A percentile compares a stretch with the other conserved stretches of the same genome.
These are phyloP conservation scores for Acer campestre DNA, from an alignment of 345 rosid genomes.

Conservation along the genomic window DNA sequence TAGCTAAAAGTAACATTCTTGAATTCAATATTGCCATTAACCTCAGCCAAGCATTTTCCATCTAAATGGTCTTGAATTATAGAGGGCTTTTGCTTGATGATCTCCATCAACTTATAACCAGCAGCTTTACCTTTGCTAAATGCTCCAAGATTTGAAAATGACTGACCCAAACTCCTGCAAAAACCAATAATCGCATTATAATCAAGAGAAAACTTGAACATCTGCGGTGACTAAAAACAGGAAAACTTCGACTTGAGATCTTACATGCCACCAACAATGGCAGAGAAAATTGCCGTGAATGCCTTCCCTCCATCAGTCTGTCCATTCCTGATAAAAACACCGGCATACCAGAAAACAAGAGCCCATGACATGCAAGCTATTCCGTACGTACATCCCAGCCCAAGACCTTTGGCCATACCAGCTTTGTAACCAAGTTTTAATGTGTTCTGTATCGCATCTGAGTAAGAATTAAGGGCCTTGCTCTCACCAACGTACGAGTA, in stretches of 20 bases:
- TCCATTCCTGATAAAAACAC: slow-evolving; percentile 94
- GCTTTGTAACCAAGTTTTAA: slow-evolving; percentile 98
- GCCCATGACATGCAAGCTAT: slow-evolving; percentile 99
- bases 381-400: slow-evolving; percentile 97
- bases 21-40: slow-evolving; percentile 89
- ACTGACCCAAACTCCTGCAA: slow-evolving; percentile 98
- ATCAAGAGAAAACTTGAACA: not conserved
- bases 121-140: slow-evolving; percentile 99
- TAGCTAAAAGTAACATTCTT: slow-evolving; percentile 93
- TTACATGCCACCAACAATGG: slow-evolving; percentile 99
- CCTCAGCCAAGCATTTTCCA: slow-evolving; percentile 74
- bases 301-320: slow-evolving; percentile 98
- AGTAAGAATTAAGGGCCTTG: slow-evolving; percentile 87
- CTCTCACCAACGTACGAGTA: slow-evolving; percentile 97
- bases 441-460: slow-evolving; percentile 94
- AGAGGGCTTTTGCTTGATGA: slow-evolving; percentile 88
- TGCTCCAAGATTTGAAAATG: slow-evolving; percentile 97
- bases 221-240: not conserved
- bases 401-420: slow-evolving; percentile 99
- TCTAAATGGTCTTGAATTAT: slow-evolving; percentile 72
- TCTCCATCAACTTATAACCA: slow-evolving; percentile 95
- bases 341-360: slow-evolving; percentile 99
- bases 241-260: slow-evolving; percentile 21
- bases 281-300: slow-evolving; percentile 97
- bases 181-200: slow-evolving; percentile 13